Conservation (phyloP, 257 asterid species). For the Fraxinus cuspidata region DNA sequence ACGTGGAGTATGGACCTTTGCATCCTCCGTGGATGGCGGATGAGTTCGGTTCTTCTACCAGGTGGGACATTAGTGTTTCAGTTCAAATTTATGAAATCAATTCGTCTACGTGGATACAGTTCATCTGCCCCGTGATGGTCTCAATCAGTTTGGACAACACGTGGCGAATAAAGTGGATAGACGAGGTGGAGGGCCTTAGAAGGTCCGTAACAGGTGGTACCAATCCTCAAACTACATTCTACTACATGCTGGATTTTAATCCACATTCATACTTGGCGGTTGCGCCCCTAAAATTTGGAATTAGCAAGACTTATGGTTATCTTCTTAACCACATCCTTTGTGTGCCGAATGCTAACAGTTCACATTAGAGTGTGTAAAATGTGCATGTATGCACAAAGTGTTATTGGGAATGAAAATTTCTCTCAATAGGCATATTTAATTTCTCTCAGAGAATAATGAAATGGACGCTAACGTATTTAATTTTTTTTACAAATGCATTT, state of each 20-base stretch:
- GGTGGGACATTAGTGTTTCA: too few relatives aligned
- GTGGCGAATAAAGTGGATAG: too few relatives aligned
- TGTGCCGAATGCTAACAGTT: not conserved
- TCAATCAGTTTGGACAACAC: too few relatives aligned
- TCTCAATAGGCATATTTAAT: not conserved
- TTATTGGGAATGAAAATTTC: not conserved
- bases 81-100: too few relatives aligned
- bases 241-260: too few relatives aligned
- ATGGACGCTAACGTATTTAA: constrained; percentile 19
- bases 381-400: not conserved
- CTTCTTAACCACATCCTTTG: not conserved
- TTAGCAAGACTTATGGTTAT: not conserved
- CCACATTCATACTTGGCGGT: not conserved
- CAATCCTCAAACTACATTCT: not conserved
- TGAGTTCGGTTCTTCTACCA: too few relatives aligned
- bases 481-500: constrained; percentile 29
- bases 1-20: too few relatives aligned
- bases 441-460: not conserved
- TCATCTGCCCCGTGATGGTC: too few relatives aligned
- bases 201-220: too few relatives aligned
- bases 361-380: not conserved
- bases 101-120: too few relatives aligned
- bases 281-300: not conserved
- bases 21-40: too few relatives aligned
- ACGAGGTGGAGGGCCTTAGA: too few relatives aligned